Conservation (phyloP, 495 filamentous ascomycete genomes). For the Daldinia childiae region DNA sequence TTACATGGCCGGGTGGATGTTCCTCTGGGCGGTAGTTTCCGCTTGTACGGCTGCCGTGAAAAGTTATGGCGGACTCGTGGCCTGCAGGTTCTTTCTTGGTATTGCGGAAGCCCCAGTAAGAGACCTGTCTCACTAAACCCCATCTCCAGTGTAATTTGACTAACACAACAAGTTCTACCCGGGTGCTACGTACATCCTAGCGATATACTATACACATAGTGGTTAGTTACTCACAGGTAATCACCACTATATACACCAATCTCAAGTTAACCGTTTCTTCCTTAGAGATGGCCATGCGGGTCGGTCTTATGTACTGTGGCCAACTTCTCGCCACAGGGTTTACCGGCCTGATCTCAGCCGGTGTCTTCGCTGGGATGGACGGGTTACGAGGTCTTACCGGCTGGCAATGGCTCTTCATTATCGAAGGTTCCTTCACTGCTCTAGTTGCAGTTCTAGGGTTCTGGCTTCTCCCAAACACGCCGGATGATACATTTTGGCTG, state of each 20-base stretch:
- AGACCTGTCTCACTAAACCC: background rate
- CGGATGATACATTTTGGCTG: conserved; percentile 44
- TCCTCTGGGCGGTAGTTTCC: conserved; percentile 60
- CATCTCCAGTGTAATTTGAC: conserved; percentile 30
- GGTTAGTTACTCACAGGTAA: conserved; percentile 31
- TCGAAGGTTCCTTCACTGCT: conserved; percentile 44
- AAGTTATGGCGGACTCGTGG: conserved; percentile 45
- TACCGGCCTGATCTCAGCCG: conserved; percentile 38
- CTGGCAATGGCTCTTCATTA: conserved; percentile 47
- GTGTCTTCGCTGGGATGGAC: conserved; percentile 41
- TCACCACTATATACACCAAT: background rate
- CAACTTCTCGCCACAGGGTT: conserved; percentile 38
- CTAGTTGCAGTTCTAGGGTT: conserved; percentile 40
- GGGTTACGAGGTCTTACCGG: conserved; percentile 31
- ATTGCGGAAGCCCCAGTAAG: conserved; percentile 43
- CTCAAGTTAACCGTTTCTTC: background rate
- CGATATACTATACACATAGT: conserved; percentile 60
- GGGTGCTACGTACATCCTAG: conserved; percentile 59
- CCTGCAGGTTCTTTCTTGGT: conserved; percentile 39
- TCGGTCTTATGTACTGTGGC: conserved; percentile 39
- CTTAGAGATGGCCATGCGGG: conserved; percentile 41
- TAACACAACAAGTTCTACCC: conserved; percentile 55
- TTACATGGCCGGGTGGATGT: conserved; percentile 47
- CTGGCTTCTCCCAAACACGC: conserved; percentile 47
- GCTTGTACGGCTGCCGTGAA: conserved; percentile 55